Evolutionary conservation across 148 eudicot species (phyloP), one percentile per base, ranked within the genome.

Genomic region (Tetragonia tetragonoides): DNA sequence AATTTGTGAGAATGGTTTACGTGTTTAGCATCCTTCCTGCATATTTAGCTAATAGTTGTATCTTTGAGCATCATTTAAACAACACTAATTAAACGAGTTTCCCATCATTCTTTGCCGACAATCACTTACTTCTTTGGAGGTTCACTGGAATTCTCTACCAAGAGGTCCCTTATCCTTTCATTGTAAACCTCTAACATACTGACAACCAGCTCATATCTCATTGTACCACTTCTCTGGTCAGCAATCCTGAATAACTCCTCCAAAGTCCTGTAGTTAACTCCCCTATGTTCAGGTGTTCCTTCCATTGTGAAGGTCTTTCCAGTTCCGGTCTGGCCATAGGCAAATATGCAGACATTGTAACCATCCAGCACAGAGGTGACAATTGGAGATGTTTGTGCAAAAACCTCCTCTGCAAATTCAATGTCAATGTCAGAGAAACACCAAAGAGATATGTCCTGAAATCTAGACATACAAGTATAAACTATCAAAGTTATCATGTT

Each of bases 121-220:
- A 65, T 51, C 62, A 76, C 93, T 86, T 89, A 95, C 99, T 88
- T 93, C 78, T 87, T 90, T 37, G 81, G 79, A 21, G 91, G 89
- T 78, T 91, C 93, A 78, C 81, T 84, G 21, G 90, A 86, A 74
- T 84, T 85, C 67, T 95, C 97, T 71, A 85, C 90, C 77, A 95
- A 83, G 47, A 95, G 97, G 82, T 95, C 99, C 72, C 90, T 83
- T 81, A 95, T 91, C 87, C 84, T 91, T 87, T 95, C 99, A 80
- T 95, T 95, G 83, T 95, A 95, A 70, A 95, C 99, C 84, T 95
- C 99, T 83, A 95, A 80, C 99, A 95, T 95, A 90, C 99, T 95
- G 8, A 95, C 99, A 79, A 77, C 88, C 71, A 95, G 75, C 82
- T 93, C 94, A 70, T 89, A 91, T 80, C 63, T 93, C 89, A 90